Base-by-base conservation (phyloP, 176 grass and related monocot genomes). In the Calamus simplicifolius region DNA sequence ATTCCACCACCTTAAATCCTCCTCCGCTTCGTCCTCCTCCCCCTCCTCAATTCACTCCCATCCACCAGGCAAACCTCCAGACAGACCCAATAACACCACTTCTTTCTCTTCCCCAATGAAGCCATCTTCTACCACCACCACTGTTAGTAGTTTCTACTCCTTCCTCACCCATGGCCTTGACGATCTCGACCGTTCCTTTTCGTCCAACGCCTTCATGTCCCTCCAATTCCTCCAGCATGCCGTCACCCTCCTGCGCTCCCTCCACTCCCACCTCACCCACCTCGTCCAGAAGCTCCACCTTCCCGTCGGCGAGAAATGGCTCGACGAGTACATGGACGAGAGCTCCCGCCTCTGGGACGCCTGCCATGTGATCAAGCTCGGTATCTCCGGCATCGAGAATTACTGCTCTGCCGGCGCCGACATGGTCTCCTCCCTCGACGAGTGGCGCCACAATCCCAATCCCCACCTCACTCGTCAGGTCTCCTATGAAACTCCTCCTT, bases 321-420 rank as follows among this genome's bases (percentile, higher is more conserved):
- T 68, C 18, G 65, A 68, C 18, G 65, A 68, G 52, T 68, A 68
- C 29, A 68, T 68, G 65, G 65, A 68, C 18, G 65, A 68, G 18
- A 68, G 65, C 65, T 68, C 65, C 65, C 65, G 65, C 51, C 65
- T 68, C 23, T 68, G 65, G 65, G 51, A 68, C 29, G 51, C 55
- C 29, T 68, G 65, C 65, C 65, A 68, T 31, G 65, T 68, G 29
- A 68, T 68, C 65, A 68, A 68, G 52, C 65, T 68, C 17, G 65
- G 65, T 8, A 17, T 68, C 51, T 56, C 65, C 18, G 65, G 65
- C 12, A 54, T 68, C 27, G 65, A 68, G 65, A 68, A n/a, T 21
- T 68, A 68, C 65, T 31, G 18, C 65, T 54, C 65, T 5, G 7
- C 16, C 25, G 65, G 65, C 26, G 28, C 51, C n/a, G 51, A 68